Conservation (phyloP, 495 filamentous ascomycete species). For the Trichoderma erinaceum region DNA sequence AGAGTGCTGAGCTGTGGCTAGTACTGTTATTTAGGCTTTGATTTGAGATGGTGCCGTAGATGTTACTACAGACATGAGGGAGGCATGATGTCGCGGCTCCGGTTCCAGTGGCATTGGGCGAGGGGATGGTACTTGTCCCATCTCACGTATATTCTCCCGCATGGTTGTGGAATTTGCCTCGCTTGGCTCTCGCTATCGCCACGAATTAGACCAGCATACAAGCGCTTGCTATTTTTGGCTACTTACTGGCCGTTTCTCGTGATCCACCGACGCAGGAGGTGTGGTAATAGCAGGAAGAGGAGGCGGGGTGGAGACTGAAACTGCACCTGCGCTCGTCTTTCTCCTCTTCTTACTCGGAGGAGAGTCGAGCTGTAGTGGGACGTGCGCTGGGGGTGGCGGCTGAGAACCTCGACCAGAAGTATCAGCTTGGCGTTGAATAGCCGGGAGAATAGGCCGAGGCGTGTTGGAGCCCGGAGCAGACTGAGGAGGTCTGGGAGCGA, state of each 20-base stretch:
- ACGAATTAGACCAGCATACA: not conserved
- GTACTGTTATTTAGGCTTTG: not conserved
- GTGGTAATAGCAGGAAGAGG: not conserved
- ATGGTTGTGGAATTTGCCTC: not conserved
- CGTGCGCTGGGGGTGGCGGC: not conserved
- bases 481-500: conserved; percentile 10
- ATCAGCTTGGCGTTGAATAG: not conserved
- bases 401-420: not conserved
- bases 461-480: not conserved
- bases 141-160: not conserved
- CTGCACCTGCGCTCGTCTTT: not conserved
- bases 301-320: not conserved
- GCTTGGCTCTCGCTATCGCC: not conserved
- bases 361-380: not conserved
- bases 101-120: not conserved
- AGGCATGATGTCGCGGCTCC: not conserved
- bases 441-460: not conserved
- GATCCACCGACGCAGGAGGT: not conserved
- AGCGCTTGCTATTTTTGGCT: not conserved
- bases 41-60: conserved; percentile 10
- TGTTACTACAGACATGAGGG: not conserved
- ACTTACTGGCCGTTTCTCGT: conserved; percentile 2
- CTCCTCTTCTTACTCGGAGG: not conserved
- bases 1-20: not conserved
- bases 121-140: not conserved